Evolutionary conservation across 768 basidiomycete species (phyloP), one percentile per base, ranked within the genome.

Genomic region (Lyophyllum shimeji): DNA sequence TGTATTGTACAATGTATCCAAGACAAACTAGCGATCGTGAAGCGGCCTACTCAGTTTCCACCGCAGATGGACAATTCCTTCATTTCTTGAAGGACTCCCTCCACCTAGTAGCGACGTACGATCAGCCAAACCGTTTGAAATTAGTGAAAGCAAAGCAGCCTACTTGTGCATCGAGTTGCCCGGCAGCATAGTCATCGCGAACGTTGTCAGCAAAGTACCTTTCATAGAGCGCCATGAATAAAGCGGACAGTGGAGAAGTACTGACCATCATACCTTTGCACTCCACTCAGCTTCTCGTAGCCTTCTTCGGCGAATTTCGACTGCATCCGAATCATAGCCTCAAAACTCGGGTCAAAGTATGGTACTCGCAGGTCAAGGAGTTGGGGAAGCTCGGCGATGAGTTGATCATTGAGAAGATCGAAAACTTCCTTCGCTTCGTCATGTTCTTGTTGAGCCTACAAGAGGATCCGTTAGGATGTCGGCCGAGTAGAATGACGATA

Each of bases 291-390:
- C 73, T 95, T 97, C 75, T 98, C 95, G 69, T 99, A 98, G 0
- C 96, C 95, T 64, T 99, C 96, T 70, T 98, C 93, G 0, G 96
- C 95, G 67, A 98, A 98, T 67, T 95, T 95, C 67, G 91, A 85
- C 67, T 99, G 97, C 85, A 97, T 92, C 27, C 97, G 84, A 60
- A 95, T 94, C 96, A 98, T 98, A 45, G 96, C 93, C 74, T 98
- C 97, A 69, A 98, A 98, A 62, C 91, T 95, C 4, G 97, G 97
- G 70, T 98, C 97, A 60, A 98, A 95, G 79, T 93, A 99, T 0
- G 97, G 97, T 23, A 99, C 90, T 37, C 97, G 91, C 18, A 98
- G 84, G 65, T 98, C 95, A 48, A 98, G 83, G 40, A 99, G 76
- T 62, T 95, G 87, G 0, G 97, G 97, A 15, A 99, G 79, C 64